These are phyloP conservation scores for Backusella tuberculispora DNA, from an alignment of 192 early-diverging fungal species.

Conservation along the genomic window DNA sequence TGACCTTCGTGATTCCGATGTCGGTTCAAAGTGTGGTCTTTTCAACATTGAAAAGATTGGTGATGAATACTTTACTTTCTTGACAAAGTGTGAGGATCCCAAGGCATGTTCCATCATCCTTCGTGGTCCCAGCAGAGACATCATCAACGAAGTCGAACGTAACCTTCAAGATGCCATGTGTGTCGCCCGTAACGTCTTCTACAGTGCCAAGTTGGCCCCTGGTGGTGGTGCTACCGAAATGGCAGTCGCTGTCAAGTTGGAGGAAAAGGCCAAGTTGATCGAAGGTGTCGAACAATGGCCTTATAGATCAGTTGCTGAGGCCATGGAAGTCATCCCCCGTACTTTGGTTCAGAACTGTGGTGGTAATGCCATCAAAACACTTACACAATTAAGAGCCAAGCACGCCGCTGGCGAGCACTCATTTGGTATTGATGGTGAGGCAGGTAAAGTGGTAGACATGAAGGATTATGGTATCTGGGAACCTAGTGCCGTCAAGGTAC, in stretches of 20 bases:
- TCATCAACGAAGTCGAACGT: constrained; percentile 96
- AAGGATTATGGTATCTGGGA: constrained; percentile 98
- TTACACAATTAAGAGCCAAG: constrained; percentile 95
- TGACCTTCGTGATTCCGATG: constrained; percentile 95
- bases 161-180: constrained; percentile 99
- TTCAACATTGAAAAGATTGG: constrained; percentile 98
- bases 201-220: constrained; percentile 90
- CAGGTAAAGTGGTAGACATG: constrained; percentile 95
- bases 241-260: constrained; percentile 89
- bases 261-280: constrained; percentile 87
- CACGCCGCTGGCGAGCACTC: constrained; percentile 86
- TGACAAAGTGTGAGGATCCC: constrained; percentile 93
- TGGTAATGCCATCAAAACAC: constrained; percentile 95
- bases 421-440: constrained; percentile 95
- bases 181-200: constrained; percentile 98
- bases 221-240: constrained; percentile 99
- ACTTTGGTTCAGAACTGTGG: constrained; percentile 99
- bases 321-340: constrained; percentile 97
- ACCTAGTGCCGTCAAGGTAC: constrained; percentile 98
- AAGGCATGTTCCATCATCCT: constrained; percentile 98
- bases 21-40: constrained; percentile 92
- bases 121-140: constrained; percentile 97
- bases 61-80: constrained; percentile 98
- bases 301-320: constrained; percentile 92
- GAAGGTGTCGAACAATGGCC: constrained; percentile 96